Conservation (phyloP, 768 basidiomycete species). For the Tylopilus intermedius region DNA sequence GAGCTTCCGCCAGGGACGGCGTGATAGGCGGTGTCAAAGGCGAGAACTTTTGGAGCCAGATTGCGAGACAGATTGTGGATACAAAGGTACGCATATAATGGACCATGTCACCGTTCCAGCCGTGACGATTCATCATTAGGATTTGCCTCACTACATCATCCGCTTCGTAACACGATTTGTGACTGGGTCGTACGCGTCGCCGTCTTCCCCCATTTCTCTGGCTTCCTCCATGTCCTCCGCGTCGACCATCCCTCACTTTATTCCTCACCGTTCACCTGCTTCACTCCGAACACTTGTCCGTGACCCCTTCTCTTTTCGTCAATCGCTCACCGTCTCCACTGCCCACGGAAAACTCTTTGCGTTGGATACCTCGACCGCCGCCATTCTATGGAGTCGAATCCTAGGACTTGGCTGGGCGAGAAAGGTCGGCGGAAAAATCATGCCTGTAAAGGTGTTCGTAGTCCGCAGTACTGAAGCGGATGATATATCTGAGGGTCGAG, state of each 20-base stretch:
- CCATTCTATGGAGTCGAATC: conserved; percentile 73
- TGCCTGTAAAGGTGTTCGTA: conserved; percentile 60
- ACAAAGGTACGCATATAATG: conserved; percentile 41
- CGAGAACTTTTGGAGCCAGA: conserved; percentile 48
- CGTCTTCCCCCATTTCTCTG: conserved; percentile 32
- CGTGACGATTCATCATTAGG: conserved; percentile 34
- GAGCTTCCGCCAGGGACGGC: conserved; percentile 58
- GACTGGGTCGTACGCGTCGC: conserved; percentile 59
- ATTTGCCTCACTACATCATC: conserved; percentile 64
- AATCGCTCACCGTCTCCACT: conserved; percentile 73
- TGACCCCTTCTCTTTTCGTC: conserved; percentile 83
- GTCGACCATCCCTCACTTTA: conserved; percentile 16
- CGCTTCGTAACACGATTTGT: conserved; percentile 69
- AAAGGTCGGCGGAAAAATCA: conserved; percentile 48
- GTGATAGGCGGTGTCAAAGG: conserved; percentile 8
- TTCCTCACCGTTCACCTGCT: conserved; percentile 24
- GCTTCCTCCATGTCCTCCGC: not conserved
- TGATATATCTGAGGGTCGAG: conserved; percentile 6
- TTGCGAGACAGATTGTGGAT: conserved; percentile 55
- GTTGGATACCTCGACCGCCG: conserved; percentile 74
- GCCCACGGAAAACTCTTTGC: conserved; percentile 72
- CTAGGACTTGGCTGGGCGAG: conserved; percentile 70
- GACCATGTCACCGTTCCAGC: not conserved
- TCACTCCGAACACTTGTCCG: conserved; percentile 44
- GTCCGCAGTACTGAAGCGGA: conserved; percentile 25